Evolutionary conservation across 1,139 yeast genomes (phyloP), one percentile per base, ranked within the genome.

Genomic region (Saccharomyces hybrid): DNA sequence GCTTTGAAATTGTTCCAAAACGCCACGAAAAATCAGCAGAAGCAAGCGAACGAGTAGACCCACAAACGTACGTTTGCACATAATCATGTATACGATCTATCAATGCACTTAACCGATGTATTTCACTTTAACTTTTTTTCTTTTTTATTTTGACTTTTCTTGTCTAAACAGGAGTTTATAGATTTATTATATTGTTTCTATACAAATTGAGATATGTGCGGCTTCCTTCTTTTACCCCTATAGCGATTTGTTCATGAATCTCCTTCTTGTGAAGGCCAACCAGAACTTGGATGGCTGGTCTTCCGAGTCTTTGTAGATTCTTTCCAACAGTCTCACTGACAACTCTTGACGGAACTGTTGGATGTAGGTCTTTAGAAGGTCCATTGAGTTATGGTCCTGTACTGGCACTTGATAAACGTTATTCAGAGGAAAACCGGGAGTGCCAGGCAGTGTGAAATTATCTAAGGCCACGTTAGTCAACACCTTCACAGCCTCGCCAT

Each of bases 291-390:
- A 82, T 55, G 95, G 93, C 3, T 62, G 57, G 9, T 66, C 69
- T 49, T 62, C 61, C 52, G 81, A 83, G 29, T 48, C 47, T 16
- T 80, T 84, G 70, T 89, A 93, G 49, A 93, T 76, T 66, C 91
- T 79, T 62, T 78, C 81, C 64, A 93, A 78, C 67, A 93, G 80
- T 60, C 99, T 79, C 62, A 81, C 79, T 24, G 96, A 89, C 70
- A 91, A 78, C 70, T 93, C 98, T 73, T 93, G 99, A 74, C 99
- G 84, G 74, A 95, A 90, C 70, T 93, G 99, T 61, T 84, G 84
- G 62, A 93, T 77, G 70, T 93, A 93, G 31, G 82, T 77, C 64
- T 95, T 81, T 69, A 95, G 79, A 55, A 89, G 75, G 54, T 91
- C 95, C 52, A 84, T 84, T 58, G 90, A 96, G 56, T 78, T 78